These are phyloP conservation scores for Phaeotremella skinneri DNA, from an alignment of 768 basidiomycete species.

Conservation along the genomic window DNA sequence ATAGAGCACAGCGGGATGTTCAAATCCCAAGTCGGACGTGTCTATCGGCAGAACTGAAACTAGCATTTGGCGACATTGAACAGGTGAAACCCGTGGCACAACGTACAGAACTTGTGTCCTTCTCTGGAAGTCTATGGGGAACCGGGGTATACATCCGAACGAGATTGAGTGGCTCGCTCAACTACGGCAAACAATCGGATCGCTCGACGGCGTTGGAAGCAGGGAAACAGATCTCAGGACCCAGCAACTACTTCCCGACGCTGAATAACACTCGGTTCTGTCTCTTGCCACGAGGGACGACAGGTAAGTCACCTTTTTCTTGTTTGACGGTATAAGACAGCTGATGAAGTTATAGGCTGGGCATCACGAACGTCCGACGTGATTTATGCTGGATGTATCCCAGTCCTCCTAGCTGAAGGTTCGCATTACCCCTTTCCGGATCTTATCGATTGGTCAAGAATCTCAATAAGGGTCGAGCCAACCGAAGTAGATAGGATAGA, in stretches of 20 bases:
- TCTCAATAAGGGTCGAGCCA: constrained; percentile 48
- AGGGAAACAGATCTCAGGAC: constrained; percentile 8
- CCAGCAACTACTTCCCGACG: constrained; percentile 31
- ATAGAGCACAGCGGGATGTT: constrained; percentile 41
- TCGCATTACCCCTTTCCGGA: constrained; percentile 51
- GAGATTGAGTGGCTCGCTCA: constrained; percentile 19
- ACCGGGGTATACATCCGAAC: constrained; percentile 30
- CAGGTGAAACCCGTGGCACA: constrained; percentile 31
- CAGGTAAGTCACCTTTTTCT: constrained; percentile 16
- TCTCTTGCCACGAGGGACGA: constrained; percentile 35
- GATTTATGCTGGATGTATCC: constrained; percentile 53
- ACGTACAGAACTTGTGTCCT: constrained; percentile 30
- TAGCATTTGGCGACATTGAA: constrained; percentile 28
- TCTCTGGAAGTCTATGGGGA: constrained; percentile 36
- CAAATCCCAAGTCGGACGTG: constrained; percentile 44
- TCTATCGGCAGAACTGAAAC: constrained; percentile 25
- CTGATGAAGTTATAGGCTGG: constrained; percentile 36
- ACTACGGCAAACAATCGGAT: constrained; percentile 18
- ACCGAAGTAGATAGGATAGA: constrained; percentile 47
- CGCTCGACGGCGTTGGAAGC: background rate
- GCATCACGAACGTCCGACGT: constrained; percentile 49
- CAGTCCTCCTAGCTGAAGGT: constrained; percentile 51
- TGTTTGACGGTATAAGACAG: background rate
- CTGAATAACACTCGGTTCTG: constrained; percentile 38
- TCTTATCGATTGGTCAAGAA: constrained; percentile 50